Evolutionary conservation across 2,329 filamentous ascomycete genomes (phyloP).

Genomic region (Lachnellula willkommii): DNA sequence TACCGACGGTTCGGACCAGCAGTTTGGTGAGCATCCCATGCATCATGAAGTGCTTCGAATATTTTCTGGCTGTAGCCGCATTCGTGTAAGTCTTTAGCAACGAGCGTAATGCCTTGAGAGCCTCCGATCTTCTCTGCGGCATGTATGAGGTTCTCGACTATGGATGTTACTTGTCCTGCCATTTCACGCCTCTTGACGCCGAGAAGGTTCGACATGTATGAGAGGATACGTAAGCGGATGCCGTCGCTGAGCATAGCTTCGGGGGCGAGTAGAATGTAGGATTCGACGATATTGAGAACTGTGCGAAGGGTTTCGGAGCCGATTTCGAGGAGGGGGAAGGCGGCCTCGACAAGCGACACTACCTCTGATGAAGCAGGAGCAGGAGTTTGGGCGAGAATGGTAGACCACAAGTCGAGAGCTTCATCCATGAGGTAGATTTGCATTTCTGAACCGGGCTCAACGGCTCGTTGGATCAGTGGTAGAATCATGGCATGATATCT

Average conservation of each 20-base stretch:
- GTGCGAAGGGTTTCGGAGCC: constrained; percentile 58
- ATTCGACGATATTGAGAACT: constrained; percentile 61
- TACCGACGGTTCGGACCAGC: constrained; percentile 72
- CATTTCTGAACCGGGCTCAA: constrained; percentile 68
- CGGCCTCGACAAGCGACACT: constrained; percentile 55
- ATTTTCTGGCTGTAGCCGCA: constrained; percentile 59
- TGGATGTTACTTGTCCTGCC: constrained; percentile 51
- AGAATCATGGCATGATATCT: constrained; percentile 76
- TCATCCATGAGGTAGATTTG: constrained; percentile 86
- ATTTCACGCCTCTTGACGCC: constrained; percentile 53
- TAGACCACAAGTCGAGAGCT: constrained; percentile 81
- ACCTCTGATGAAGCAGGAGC: constrained; percentile 57
- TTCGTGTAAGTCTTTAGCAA: constrained; percentile 61
- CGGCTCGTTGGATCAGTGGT: constrained; percentile 74
- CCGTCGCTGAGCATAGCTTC: constrained; percentile 57
- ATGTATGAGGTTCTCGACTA: constrained; percentile 61
- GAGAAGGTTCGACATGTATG: constrained; percentile 45
- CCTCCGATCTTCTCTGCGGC: constrained; percentile 58
- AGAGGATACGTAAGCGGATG: constrained; percentile 46
- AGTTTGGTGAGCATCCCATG: constrained; percentile 71
- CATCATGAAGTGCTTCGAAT: constrained; percentile 60
- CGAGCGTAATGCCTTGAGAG: constrained; percentile 52
- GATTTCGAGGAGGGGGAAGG: constrained; percentile 62
- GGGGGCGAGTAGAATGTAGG: constrained; percentile 66
- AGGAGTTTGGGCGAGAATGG: constrained; percentile 63